Percentiles rank a stretch among this genome's conserved stretches.
Conservation (phyloP, 768 basidiomycete species). For the Lactarius indigo region DNA sequence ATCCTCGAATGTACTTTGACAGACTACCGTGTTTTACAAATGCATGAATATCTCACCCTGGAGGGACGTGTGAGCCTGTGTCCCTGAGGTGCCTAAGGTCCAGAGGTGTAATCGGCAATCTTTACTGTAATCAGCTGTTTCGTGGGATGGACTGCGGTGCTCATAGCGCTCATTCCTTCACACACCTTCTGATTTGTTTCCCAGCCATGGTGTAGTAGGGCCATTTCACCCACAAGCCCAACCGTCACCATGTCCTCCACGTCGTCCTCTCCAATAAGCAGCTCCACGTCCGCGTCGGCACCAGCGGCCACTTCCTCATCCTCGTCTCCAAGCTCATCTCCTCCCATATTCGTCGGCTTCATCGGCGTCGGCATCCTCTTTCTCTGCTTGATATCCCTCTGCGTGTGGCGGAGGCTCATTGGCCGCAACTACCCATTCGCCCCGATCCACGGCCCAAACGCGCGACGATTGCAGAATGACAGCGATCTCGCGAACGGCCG, state of each 20-base stretch:
- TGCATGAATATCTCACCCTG: neutral
- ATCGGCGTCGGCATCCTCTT: constrained; percentile 14
- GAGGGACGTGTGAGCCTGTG: neutral
- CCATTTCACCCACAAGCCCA: neutral
- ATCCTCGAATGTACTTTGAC: neutral
- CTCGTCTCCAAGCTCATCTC: neutral
- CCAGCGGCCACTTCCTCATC: neutral
- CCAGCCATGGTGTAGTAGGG: neutral
- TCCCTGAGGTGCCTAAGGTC: neutral
- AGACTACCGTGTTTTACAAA: neutral
- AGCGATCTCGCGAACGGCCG: neutral
- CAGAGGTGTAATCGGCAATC: neutral
- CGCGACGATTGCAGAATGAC: neutral
- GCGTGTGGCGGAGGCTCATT: constrained; percentile 10
- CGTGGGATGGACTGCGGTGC: neutral
- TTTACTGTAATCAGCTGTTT: neutral
- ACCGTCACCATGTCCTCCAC: neutral
- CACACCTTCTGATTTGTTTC: neutral
- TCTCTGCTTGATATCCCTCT: neutral
- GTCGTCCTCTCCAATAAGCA: neutral
- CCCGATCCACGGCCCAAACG: neutral
- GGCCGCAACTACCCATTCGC: neutral
- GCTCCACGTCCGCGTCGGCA: neutral
- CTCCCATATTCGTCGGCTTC: constrained; percentile 19
- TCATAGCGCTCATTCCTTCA: neutral